These are phyloP conservation scores for Saprolegnia parasitica DNA, from an alignment of 352 stramenopile species.

Conservation along the genomic window DNA sequence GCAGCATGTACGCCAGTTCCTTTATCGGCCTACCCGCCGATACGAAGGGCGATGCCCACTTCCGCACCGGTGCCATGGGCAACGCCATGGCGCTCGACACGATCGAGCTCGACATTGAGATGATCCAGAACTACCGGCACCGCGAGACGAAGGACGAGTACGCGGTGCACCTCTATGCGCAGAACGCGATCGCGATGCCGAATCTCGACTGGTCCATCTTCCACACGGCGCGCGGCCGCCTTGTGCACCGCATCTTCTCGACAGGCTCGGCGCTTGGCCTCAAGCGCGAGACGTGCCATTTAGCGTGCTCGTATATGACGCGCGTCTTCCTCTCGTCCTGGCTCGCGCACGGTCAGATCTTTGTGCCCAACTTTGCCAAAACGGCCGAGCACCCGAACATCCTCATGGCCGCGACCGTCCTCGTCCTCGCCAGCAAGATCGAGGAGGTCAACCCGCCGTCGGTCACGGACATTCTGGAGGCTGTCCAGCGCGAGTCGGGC, in stretches of 20 bases:
- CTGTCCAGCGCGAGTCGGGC: conserved; percentile 22
- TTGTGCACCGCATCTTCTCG: conserved; percentile 21
- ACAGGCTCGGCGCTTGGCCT: conserved; percentile 3
- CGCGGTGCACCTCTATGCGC: conserved; percentile 2
- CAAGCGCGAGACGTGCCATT: conserved; percentile 23
- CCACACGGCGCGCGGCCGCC: conserved; percentile 1
- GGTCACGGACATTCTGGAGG: conserved; percentile 20
- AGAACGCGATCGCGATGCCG: not conserved
- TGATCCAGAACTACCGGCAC: conserved; percentile 21
- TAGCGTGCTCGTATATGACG: conserved; percentile 24
- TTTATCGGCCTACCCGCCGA: not conserved
- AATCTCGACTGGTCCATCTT: conserved; percentile 11
- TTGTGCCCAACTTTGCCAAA: not conserved
- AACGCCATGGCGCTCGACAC: conserved; percentile 21
- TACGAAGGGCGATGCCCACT: conserved; percentile 1
- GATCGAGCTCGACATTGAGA: conserved; percentile 22
- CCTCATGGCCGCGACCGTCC: not conserved
- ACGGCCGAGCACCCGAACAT: conserved; percentile 21
- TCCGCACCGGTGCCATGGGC: conserved; percentile 5
- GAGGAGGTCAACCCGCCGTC: conserved; percentile 23
- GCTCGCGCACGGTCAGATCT: not conserved
- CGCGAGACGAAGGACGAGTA: conserved; percentile 19
- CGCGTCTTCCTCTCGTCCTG: conserved; percentile 10
- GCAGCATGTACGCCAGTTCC: not conserved
- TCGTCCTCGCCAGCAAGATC: conserved; percentile 24